These are phyloP conservation scores for Aspergillus sp. DNA, from an alignment of 2,329 filamentous ascomycete genomes.

Conservation along the genomic window DNA sequence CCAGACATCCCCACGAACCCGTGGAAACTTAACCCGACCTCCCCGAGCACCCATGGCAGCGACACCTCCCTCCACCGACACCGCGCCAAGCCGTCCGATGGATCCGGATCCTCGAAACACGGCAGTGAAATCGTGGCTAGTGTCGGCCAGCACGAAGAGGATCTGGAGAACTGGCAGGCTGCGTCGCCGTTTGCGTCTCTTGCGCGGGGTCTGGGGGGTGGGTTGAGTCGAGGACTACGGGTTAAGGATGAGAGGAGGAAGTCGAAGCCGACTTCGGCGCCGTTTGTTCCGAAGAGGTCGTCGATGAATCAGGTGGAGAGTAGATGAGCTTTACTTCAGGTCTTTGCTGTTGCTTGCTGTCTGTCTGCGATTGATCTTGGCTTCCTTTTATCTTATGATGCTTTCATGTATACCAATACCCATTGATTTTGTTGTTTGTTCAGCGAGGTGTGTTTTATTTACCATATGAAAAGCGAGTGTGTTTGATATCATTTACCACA, in stretches of 20 bases:
- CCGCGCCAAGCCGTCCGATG: conserved; percentile 16
- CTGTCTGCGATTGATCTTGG: neutral
- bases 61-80: conserved; percentile 23
- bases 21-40: conserved; percentile 18
- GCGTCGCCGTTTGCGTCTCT: conserved; percentile 43
- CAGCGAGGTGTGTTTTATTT: neutral
- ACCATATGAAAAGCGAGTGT: neutral
- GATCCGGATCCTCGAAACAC: conserved; percentile 16
- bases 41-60: conserved; percentile 21
- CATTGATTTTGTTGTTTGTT: neutral
- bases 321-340: conserved; percentile 1
- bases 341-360: neutral
- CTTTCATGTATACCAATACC: neutral
- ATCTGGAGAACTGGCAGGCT: conserved; percentile 38
- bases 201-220: conserved; percentile 45
- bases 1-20: conserved; percentile 36
- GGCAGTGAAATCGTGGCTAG: conserved; percentile 14
- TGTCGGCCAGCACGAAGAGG: conserved; percentile 34
- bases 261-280: conserved; percentile 13
- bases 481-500: too few species aligned
- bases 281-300: conserved; percentile 26
- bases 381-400: neutral
- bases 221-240: conserved; percentile 43
- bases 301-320: conserved; percentile 30
- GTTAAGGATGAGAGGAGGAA: conserved; percentile 35